Conservation (phyloP, 805 yeast species). For the Sugiyamaella lignohabitans region DNA sequence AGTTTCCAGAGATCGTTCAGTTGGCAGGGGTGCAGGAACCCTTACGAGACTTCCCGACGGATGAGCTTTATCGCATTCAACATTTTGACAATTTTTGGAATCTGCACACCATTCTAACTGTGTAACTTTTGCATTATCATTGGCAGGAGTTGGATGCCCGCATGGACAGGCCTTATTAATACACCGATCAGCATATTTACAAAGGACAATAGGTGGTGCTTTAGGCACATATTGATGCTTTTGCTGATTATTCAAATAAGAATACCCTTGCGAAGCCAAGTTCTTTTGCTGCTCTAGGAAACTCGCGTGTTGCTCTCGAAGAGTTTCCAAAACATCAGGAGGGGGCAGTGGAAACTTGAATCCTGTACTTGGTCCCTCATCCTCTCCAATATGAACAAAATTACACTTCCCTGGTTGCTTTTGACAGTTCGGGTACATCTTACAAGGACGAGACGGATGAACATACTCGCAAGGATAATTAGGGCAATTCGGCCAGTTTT, state of each 20-base stretch:
- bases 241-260: too few species aligned
- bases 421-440: constrained; percentile 69
- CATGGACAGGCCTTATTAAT: constrained; percentile 75
- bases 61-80: constrained; percentile 67
- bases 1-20: constrained; percentile 60
- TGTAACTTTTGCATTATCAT: constrained; percentile 62
- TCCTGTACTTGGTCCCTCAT: constrained; percentile 26
- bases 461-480: constrained; percentile 50
- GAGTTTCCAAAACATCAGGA: background rate
- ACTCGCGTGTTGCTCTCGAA: background rate
- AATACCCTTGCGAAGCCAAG: background rate
- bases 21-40: constrained; percentile 20
- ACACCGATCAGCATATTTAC: constrained; percentile 74
- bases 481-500: constrained; percentile 34
- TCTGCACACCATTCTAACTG: constrained; percentile 63
- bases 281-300: background rate
- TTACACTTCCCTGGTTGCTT: constrained; percentile 78
- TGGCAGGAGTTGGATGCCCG: constrained; percentile 89
- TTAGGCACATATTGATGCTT: background rate
- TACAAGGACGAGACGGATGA: constrained; percentile 75
- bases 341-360: background rate
- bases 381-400: constrained; percentile 80
- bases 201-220: constrained; percentile 34
- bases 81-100: constrained; percentile 57
- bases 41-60: constrained; percentile 59